phyloP scores from a whole-genome alignment of 257 asterid species.

The Nemophila menziesii region DNA sequence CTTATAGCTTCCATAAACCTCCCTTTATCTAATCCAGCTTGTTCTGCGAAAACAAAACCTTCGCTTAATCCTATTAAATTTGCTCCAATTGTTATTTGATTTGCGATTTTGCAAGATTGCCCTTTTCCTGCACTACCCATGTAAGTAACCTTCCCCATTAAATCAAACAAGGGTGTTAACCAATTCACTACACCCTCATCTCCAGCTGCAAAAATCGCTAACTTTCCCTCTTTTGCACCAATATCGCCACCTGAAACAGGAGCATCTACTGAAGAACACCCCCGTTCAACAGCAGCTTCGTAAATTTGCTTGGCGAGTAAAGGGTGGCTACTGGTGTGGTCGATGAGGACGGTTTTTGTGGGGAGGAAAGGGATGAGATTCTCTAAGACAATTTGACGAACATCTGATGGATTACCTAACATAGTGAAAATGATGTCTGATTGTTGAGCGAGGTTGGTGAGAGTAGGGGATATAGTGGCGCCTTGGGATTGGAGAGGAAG shows the following conservation, averaged over 20 bases:
- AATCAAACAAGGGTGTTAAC: conserved; percentile 58
- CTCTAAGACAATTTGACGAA: conserved; percentile 43
- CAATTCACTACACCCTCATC: conserved; percentile 46
- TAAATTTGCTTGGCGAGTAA: conserved; percentile 39
- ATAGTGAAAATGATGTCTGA: conserved; percentile 63
- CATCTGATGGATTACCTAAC: conserved; percentile 91
- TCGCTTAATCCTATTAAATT: conserved; percentile 72
- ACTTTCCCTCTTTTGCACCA: conserved; percentile 62
- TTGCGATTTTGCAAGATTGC: conserved; percentile 73
- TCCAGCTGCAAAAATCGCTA: conserved; percentile 73
- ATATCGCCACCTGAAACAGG: conserved; percentile 86
- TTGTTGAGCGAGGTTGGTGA: conserved; percentile 32
- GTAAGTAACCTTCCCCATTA: conserved; percentile 48
- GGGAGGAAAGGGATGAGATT: conserved; percentile 36
- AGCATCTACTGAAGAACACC: conserved; percentile 52
- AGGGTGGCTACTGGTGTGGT: conserved; percentile 79
- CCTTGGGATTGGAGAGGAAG: conserved; percentile 50
- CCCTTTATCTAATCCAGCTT: conserved; percentile 54
- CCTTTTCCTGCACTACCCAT: conserved; percentile 78
- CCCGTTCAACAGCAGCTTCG: conserved; percentile 29
- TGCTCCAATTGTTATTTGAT: conserved; percentile 61
- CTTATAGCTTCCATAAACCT: conserved; percentile 60
- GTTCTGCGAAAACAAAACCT: conserved; percentile 70
- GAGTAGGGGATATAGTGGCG: conserved; percentile 44
- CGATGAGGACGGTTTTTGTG: conserved; percentile 45